Evolutionary conservation across 306 rosid species (phyloP).

Genomic region (Casuarina glauca): DNA sequence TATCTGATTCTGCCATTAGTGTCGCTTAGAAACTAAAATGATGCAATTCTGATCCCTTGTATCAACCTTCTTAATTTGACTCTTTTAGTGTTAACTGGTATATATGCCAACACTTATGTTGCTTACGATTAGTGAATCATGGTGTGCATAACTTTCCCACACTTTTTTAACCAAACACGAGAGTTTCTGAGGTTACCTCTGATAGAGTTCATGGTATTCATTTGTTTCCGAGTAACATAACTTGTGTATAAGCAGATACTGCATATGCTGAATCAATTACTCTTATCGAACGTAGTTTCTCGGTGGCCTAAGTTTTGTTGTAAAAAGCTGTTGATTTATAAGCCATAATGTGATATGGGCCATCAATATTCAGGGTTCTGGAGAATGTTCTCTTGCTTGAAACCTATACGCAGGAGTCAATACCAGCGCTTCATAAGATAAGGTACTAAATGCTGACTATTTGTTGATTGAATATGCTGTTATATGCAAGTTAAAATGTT

Average conservation of each 20-base stretch:
- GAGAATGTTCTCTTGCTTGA: constrained; percentile 70
- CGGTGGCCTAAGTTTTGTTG: neutral
- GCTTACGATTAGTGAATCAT: neutral
- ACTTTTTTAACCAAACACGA: neutral
- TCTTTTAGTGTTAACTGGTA: neutral
- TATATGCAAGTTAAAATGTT: constrained; percentile 15
- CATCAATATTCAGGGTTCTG: constrained; percentile 56
- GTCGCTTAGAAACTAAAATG: constrained; percentile 3
- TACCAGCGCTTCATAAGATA: constrained; percentile 84
- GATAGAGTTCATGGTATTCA: neutral
- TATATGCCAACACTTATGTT: neutral
- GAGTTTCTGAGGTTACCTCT: neutral
- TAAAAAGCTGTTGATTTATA: neutral
- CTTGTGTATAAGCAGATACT: neutral
- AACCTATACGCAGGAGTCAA: constrained; percentile 81
- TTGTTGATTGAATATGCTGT: constrained; percentile 11
- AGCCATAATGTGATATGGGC: constrained; percentile 23
- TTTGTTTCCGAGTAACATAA: neutral
- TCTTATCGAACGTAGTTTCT: neutral
- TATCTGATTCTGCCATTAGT: neutral
- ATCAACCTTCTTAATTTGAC: neutral
- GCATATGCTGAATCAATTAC: neutral
- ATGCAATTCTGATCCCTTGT: neutral
- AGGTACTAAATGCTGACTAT: constrained; percentile 43
- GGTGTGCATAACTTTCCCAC: neutral